phyloP scores from a whole-genome alignment of 208 protist genomes.

The Leishmania lainsoni region DNA sequence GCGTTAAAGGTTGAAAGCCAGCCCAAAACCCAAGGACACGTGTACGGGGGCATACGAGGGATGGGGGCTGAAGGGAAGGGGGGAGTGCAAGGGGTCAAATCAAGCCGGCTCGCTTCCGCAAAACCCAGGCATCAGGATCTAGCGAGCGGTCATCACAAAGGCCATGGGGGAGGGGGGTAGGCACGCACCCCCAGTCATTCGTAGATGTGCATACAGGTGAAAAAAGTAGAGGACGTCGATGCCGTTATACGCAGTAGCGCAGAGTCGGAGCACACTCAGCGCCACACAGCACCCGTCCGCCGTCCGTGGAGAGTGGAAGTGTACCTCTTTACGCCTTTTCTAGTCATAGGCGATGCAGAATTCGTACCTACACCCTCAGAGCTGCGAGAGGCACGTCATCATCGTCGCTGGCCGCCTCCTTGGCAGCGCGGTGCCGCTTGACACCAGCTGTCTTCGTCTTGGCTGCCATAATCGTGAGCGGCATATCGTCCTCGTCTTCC shows the following conservation, averaged over 20 bases:
- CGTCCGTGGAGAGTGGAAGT: neutral
- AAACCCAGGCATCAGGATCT: neutral
- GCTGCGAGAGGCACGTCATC: conserved; percentile 71
- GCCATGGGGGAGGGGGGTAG: neutral
- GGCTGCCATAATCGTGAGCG: conserved; percentile 22
- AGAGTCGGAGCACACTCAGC: neutral
- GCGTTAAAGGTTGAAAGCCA: neutral
- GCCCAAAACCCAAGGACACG: neutral
- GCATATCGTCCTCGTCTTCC: conserved; percentile 33
- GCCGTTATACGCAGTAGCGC: neutral
- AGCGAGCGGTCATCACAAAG: neutral
- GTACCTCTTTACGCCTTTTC: neutral
- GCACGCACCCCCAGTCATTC: neutral
- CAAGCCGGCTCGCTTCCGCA: neutral
- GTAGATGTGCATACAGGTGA: neutral
- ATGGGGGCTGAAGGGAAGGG: neutral
- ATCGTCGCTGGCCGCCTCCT: conserved; percentile 55
- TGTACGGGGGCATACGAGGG: neutral
- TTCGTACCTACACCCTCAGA: conserved; percentile 29
- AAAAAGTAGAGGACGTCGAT: neutral
- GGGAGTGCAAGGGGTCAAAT: neutral
- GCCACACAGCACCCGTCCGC: neutral
- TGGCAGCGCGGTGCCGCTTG: conserved; percentile 38
- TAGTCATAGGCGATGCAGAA: neutral
- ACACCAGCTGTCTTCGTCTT: conserved; percentile 22